Percentiles rank a stretch among this genome's conserved stretches.
These are phyloP conservation scores for Bipolaris cookei DNA, from an alignment of 2,329 filamentous ascomycete species.

Conservation along the genomic window DNA sequence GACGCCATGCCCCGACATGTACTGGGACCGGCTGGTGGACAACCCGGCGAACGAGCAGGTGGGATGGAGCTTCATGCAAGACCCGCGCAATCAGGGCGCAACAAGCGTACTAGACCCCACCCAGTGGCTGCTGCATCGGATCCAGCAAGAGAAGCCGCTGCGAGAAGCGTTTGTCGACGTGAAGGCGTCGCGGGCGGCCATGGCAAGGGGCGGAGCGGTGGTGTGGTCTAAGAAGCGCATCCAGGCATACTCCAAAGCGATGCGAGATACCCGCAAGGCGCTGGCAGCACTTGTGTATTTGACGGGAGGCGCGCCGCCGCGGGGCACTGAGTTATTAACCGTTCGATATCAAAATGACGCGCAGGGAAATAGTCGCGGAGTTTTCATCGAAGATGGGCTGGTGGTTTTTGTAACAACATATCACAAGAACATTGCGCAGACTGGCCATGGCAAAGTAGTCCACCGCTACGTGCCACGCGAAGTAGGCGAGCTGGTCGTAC, in stretches of 20 bases:
- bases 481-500: not conserved
- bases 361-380: slow-evolving; percentile 8
- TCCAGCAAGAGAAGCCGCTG: not conserved
- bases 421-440: slow-evolving; percentile 19
- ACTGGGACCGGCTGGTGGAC: not conserved
- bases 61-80: not conserved
- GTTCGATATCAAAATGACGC: too few relatives aligned
- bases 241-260: not conserved
- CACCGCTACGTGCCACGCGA: not conserved
- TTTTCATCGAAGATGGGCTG: too few relatives aligned
- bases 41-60: not conserved
- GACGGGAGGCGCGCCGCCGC: slow-evolving; percentile 10
- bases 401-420: slow-evolving; percentile 28
- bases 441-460: not conserved
- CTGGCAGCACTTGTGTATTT: not conserved
- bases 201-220: not conserved
- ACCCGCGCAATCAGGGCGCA: not conserved
- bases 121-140: not conserved
- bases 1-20: not conserved
- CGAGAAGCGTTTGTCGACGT: not conserved
- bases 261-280: not conserved
- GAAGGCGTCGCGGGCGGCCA: not conserved
- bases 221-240: not conserved
- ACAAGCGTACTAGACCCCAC: not conserved
- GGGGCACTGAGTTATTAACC: too few relatives aligned